These are phyloP conservation scores for Colletotrichum simmondsii DNA, from an alignment of 2,329 filamentous ascomycete genomes.

Conservation along the genomic window DNA sequence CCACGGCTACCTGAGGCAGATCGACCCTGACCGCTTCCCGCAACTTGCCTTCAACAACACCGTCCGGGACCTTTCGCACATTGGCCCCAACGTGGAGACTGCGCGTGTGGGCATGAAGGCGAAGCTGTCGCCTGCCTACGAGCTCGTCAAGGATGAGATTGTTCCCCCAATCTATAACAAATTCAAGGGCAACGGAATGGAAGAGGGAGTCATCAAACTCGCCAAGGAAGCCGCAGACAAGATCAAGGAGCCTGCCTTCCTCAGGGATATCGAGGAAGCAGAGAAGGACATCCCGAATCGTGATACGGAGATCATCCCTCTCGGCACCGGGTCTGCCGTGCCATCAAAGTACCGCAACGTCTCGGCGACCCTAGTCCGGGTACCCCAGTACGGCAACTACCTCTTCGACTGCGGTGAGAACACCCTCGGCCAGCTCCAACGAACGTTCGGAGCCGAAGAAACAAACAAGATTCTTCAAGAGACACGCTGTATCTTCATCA, in stretches of 20 bases:
- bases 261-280: constrained; percentile 58
- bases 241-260: constrained; percentile 56
- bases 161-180: constrained; percentile 49
- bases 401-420: constrained; percentile 93
- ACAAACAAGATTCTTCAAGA: constrained; percentile 79
- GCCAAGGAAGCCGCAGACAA: constrained; percentile 59
- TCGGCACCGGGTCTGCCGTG: constrained; percentile 90
- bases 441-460: constrained; percentile 74
- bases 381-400: constrained; percentile 88
- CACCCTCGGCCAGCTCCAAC: constrained; percentile 86
- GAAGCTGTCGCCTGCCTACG: constrained; percentile 58
- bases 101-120: constrained; percentile 57
- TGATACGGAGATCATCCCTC: constrained; percentile 84
- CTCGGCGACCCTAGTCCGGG: constrained; percentile 84
- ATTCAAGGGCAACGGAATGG: constrained; percentile 50
- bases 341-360: constrained; percentile 97
- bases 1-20: constrained; percentile 73
- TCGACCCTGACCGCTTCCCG: constrained; percentile 81
- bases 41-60: constrained; percentile 74
- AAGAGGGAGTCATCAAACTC: constrained; percentile 59
- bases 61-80: constrained; percentile 38
- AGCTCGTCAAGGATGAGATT: constrained; percentile 57
- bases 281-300: constrained; percentile 76
- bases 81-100: constrained; percentile 45
- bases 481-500: constrained; percentile 88